These are phyloP conservation scores for Microthlaspi erraticum DNA, from an alignment of 345 rosid species.

Conservation along the genomic window DNA sequence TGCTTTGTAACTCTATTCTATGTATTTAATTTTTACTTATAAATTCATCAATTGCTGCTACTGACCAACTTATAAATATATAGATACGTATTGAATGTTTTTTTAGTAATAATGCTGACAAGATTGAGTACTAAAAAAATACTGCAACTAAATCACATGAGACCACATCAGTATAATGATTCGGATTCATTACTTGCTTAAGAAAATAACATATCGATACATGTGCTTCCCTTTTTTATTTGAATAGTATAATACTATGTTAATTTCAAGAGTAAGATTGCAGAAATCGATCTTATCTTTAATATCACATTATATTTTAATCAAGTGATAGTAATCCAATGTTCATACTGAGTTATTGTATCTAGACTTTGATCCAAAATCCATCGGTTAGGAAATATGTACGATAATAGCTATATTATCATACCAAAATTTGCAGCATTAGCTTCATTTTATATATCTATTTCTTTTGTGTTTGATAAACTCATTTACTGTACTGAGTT, in stretches of 20 bases:
- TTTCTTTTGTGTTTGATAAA: not conserved
- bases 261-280: not conserved
- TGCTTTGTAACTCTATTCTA: not conserved
- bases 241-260: not conserved
- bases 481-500: not conserved
- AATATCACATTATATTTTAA: conserved; percentile 15
- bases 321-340: not conserved
- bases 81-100: too few species aligned
- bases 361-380: not conserved
- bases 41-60: too few species aligned
- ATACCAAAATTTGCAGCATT: not conserved
- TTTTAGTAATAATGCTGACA: too few species aligned
- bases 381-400: too few species aligned
- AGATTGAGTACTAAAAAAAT: not conserved
- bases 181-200: not conserved
- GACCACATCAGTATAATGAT: not conserved
- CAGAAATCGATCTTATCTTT: not conserved
- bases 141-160: not conserved
- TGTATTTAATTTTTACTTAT: not conserved
- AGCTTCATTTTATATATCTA: not conserved
- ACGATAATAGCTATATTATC: not conserved
- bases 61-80: too few species aligned
- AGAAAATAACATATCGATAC: not conserved
- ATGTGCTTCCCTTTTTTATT: not conserved
- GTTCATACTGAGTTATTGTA: not conserved